Evolutionary conservation across 805 yeast species (phyloP), one percentile per base, ranked within the genome.

Genomic region (Cyberlindnera mrakii): DNA sequence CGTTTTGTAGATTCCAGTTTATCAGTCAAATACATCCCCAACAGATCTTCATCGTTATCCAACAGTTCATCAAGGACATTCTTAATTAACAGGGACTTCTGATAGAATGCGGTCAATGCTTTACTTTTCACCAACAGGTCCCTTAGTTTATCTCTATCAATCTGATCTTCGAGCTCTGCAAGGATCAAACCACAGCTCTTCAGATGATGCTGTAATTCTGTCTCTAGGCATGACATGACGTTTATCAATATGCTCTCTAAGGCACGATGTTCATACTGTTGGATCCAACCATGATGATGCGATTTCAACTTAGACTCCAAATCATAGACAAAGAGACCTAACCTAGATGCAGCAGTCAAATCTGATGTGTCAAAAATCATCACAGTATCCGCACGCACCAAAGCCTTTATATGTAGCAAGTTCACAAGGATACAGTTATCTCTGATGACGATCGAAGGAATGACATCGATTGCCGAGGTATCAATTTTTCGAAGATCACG

Each of bases 371-470:
- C 98, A 62, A 93, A 93, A 1, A 93, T 74, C 65, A 85, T 74
- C 9, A 93, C 95, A 49, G 74, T 68, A 54, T 91, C 87, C 34
- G 77, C 73, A 54, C 84, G 85, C n/a, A 93, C 78, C 37, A 93
- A 70, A 1, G 97, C 98, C 51, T 93, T 84, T 39, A 93, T 88
- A 59, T 90, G 93, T 32, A 93, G 66, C 56, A 93, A 64, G 58
- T 89, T 90, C 39, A 93, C 79, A 42, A 93, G 67, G 16, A 91
- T 85, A 41, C 95, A 83, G 65, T 77, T 41, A 48, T 78, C 78
- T 46, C 97, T 74, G 18, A 89, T 88, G 46, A 90, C 80, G 37
- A 93, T 83, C 16, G 88, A 79, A 0, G 99, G 99, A 3, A 90
- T 90, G 17, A 91, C 86, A 62, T 88, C 96, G 42, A 83, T 71